Percentiles rank a stretch among this genome's conserved stretches.
These are phyloP conservation scores for Penicillium bialowiezense DNA, from an alignment of 495 filamentous ascomycete species.

Conservation along the genomic window DNA sequence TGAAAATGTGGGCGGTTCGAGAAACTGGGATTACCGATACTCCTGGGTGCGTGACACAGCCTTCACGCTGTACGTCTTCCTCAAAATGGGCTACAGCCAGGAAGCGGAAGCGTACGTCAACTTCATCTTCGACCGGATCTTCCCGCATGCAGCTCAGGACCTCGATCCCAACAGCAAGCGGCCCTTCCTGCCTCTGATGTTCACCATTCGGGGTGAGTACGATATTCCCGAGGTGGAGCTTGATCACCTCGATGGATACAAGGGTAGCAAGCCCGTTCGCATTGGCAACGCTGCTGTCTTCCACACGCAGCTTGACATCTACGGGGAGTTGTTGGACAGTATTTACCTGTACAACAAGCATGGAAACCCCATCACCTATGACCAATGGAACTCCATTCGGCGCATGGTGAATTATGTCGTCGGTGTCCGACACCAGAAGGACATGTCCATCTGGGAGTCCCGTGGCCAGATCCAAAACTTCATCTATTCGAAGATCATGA, in stretches of 20 bases:
- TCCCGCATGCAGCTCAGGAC: conserved; percentile 36
- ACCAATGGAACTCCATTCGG: conserved; percentile 62
- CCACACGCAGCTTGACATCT: conserved; percentile 73
- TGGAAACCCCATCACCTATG: conserved; percentile 70
- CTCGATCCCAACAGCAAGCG: conserved; percentile 36
- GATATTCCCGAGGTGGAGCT: conserved; percentile 68
- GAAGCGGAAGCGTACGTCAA: conserved; percentile 73
- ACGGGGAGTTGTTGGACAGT: conserved; percentile 71
- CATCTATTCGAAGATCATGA: conserved; percentile 70
- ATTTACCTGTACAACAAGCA: conserved; percentile 78
- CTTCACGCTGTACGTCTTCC: conserved; percentile 72
- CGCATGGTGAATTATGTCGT: conserved; percentile 55
- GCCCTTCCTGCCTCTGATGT: conserved; percentile 69
- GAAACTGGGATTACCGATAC: conserved; percentile 79
- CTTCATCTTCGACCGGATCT: conserved; percentile 67
- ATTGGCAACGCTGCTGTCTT: conserved; percentile 72
- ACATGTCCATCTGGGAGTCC: conserved; percentile 81
- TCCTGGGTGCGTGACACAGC: conserved; percentile 73
- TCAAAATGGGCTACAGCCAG: conserved; percentile 69
- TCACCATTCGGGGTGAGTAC: conserved; percentile 67
- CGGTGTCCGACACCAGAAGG: conserved; percentile 50
- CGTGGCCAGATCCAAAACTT: conserved; percentile 70
- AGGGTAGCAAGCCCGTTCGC: conserved; percentile 64
- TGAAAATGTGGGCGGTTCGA: conserved; percentile 65
- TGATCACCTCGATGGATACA: conserved; percentile 65